Evolutionary conservation across 225 moss, liverwort and hornwort species (phyloP).

Genomic region (Pseudisothecium myosuroides): DNA sequence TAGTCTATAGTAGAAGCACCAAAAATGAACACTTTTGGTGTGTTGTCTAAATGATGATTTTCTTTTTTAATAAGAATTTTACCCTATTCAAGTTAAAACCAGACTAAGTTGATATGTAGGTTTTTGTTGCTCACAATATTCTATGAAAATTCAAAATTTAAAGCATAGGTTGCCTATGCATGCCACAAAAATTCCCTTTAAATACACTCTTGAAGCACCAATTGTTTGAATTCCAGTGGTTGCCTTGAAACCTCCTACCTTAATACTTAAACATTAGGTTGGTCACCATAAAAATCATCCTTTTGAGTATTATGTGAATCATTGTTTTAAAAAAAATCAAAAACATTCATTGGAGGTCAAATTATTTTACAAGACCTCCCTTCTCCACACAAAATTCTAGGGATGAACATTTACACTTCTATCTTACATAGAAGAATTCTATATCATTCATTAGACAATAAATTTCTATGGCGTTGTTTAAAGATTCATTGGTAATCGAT

Average conservation of each 20-base stretch:
- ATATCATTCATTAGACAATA: neutral
- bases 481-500: too few species aligned
- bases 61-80: neutral
- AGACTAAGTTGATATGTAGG: neutral
- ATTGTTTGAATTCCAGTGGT: neutral
- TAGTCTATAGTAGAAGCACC: neutral
- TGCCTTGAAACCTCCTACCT: neutral
- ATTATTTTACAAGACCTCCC: neutral
- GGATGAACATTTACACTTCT: neutral
- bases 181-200: neutral
- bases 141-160: neutral
- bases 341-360: neutral
- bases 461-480: too few species aligned
- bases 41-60: neutral
- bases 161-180: neutral
- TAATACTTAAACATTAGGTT: fast-evolving
- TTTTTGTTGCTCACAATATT: fast-evolving
- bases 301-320: fast-evolving
- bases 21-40: neutral
- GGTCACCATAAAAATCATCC: neutral
- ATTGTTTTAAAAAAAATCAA: neutral
- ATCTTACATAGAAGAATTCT: neutral
- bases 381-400: neutral
- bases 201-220: neutral
- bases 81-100: neutral